phyloP scores from a whole-genome alignment of 257 asterid species.

The Handroanthus guayacan region DNA sequence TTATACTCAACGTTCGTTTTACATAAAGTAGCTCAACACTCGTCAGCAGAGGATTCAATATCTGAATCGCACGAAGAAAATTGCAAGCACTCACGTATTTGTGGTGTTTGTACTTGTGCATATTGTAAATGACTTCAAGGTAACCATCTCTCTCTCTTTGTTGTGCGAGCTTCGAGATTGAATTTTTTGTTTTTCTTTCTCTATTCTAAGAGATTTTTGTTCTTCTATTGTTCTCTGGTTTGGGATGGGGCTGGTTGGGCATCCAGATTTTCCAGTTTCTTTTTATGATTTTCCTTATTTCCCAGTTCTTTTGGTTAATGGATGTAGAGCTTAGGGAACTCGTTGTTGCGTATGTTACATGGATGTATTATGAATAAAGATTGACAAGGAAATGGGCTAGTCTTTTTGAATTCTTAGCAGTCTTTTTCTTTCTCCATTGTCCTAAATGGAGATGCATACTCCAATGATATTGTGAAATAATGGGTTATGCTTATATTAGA shows the following conservation, averaged over 20 bases:
- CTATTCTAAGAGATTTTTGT: no score
- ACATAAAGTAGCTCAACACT: conserved; percentile 31
- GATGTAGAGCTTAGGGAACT: conserved; percentile 14
- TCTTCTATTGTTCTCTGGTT: neutral
- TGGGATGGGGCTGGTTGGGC: conserved; percentile 33
- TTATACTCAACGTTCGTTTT: conserved; percentile 27
- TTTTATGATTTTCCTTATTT: conserved; percentile 15
- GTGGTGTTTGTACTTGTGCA: neutral
- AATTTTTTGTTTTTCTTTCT: neutral
- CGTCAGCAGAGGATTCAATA: conserved; percentile 28
- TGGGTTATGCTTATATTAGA: conserved; percentile 22
- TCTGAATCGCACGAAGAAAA: conserved; percentile 7
- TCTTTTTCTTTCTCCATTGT: neutral
- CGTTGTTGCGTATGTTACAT: conserved; percentile 22
- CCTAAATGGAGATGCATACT: conserved; percentile 20
- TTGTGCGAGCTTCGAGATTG: conserved; percentile 22
- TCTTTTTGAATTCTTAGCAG: conserved; percentile 13
- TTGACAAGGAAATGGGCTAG: neutral
- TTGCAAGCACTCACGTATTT: conserved; percentile 14
- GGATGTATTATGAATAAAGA: conserved; percentile 28
- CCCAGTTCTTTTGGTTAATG: neutral
- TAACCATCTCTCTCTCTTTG: neutral
- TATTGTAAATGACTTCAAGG: neutral
- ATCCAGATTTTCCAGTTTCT: neutral
- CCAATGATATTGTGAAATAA: conserved; percentile 6